Evolutionary conservation across 148 eudicot species (phyloP).

Genomic region (Spergularia marina): DNA sequence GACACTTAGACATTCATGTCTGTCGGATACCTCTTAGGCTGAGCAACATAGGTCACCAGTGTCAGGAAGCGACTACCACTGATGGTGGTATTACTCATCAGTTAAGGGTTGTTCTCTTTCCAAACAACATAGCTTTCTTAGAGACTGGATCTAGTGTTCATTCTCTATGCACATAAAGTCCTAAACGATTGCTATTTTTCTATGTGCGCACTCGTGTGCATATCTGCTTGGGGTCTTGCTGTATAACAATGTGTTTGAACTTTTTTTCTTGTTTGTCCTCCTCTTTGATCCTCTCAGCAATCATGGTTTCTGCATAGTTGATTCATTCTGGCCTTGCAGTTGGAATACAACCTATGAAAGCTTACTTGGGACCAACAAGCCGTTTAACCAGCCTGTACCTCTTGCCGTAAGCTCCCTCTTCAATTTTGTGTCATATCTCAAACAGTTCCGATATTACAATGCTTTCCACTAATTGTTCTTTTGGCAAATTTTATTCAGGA

Average conservation of each 20-base stretch:
- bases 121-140: no score
- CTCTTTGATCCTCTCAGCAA: constrained; percentile 17
- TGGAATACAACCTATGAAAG: constrained; percentile 70
- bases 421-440: background rate
- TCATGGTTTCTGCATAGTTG: constrained; percentile 28
- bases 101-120: no score
- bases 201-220: background rate
- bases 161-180: background rate
- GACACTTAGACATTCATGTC: no score
- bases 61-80: no score
- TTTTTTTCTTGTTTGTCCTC: background rate
- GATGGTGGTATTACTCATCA: no score
- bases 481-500: constrained; percentile 40
- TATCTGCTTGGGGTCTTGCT: background rate
- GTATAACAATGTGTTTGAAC: background rate
- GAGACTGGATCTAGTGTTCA: background rate
- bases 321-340: constrained; percentile 57
- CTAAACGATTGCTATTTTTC: background rate
- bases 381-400: constrained; percentile 64
- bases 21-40: no score
- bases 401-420: constrained; percentile 57
- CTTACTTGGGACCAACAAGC: constrained; percentile 66
- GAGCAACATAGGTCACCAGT: no score
- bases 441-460: background rate
- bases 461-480: background rate